Evolutionary conservation across 768 basidiomycete species (phyloP), one percentile per base, ranked within the genome.

Genomic region (Rhizopogon rudus): DNA sequence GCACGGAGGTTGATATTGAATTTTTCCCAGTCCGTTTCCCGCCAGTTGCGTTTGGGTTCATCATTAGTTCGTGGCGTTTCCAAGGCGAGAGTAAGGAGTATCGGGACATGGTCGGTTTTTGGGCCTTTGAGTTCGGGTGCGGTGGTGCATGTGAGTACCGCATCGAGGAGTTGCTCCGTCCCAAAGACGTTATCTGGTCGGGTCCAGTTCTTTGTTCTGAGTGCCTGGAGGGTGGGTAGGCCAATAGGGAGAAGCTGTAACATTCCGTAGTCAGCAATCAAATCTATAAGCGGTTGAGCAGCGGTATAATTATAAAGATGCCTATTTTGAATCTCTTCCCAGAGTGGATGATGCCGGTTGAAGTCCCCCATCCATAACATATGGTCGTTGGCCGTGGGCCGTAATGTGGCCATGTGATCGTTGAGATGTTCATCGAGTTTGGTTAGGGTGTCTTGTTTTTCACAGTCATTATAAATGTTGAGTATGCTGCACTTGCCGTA

Each of bases 291-390:
- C 0, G 37, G 46, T 7, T 72, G 55, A 0, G 71, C 67, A 0
- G 44, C 53, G n/a, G 3, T 2, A 3, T 40, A 40, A 0, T 20
- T 66, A 51, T 70, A 71, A 0, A 72, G 61, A n/a, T 68, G 65
- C 0, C 28, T 5, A 55, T 76, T 73, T 0, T 53, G 5, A 0
- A 51, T 39, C 1, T 66, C 60, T n/a, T 78, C 76, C 76, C 76
- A 77, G 2, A 67, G 40, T 0, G 69, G 67, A 60, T 75, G 72
- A 53, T 76, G 75, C 7, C 68, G 54, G 60, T 77, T 76, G 67
- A 76, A 75, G 62, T 77, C 70, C 0, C 73, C 74, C 0, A 63
- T 41, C 69, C 66, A 70, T 6, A 75, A 17, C 10, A 66, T 28
- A 45, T 65, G 62, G 17, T 55, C 45, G 10, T 37, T 17, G 17